Evolutionary conservation across 1,284 basidiomycete genomes (phyloP).

Genomic region (Wallemia hederae): DNA sequence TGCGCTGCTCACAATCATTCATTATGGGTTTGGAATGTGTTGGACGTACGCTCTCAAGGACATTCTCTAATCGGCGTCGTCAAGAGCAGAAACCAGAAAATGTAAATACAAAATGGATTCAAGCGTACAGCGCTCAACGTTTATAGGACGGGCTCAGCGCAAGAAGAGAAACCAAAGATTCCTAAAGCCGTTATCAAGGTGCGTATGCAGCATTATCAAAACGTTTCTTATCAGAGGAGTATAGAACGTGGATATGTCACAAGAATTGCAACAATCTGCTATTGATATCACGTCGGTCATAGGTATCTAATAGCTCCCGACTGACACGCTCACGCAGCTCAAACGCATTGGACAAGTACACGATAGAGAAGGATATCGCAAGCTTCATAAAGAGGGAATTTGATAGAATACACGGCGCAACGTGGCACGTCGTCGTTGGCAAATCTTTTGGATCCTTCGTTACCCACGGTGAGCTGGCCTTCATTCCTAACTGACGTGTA

Average conservation of each 20-base stretch:
- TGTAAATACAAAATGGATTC: not conserved
- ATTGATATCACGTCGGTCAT: not conserved
- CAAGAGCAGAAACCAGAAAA: not conserved
- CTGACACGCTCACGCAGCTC: not conserved
- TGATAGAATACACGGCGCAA: not conserved
- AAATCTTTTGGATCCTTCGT: not conserved
- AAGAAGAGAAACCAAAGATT: not conserved
- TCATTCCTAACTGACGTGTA: not conserved
- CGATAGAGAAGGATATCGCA: not conserved
- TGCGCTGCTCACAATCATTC: not conserved
- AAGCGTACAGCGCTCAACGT: not conserved
- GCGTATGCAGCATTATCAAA: not conserved
- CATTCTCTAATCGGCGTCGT: not conserved
- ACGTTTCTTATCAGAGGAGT: not conserved
- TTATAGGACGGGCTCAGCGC: not conserved
- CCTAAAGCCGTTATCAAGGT: not conserved
- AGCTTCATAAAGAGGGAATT: not conserved
- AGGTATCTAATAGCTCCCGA: not conserved
- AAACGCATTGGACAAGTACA: not conserved
- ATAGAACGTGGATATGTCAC: not conserved
- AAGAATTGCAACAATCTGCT: not conserved
- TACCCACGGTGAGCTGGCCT: not conserved
- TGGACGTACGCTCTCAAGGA: not conserved
- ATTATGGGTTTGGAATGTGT: not conserved
- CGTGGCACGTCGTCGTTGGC: not conserved